Percentiles rank a stretch among this genome's conserved stretches.
Evolutionary conservation across 768 basidiomycete genomes (phyloP).

Genomic region (Chalciporus piperatus): DNA sequence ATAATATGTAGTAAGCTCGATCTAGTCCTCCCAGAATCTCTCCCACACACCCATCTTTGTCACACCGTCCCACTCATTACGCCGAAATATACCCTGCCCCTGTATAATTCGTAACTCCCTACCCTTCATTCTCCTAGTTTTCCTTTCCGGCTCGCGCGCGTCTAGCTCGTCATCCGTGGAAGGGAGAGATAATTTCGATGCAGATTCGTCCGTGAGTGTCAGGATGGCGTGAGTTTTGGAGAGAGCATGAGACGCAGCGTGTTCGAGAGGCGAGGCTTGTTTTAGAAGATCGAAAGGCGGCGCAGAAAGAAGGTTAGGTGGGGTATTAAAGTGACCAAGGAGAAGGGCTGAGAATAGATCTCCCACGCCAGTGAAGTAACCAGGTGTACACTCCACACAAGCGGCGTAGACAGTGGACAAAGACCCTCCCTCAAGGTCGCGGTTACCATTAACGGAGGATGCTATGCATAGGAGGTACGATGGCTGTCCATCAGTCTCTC

Average conservation of each 20-base stretch:
- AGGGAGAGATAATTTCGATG: constrained; percentile 47
- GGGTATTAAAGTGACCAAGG: constrained; percentile 67
- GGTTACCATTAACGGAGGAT: constrained; percentile 47
- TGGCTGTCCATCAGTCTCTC: constrained; percentile 15
- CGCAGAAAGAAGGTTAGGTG: background rate
- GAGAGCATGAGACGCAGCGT: constrained; percentile 65
- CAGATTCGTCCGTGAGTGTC: constrained; percentile 53
- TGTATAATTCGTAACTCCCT: constrained; percentile 85
- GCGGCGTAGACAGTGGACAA: constrained; percentile 60
- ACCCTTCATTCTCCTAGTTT: constrained; percentile 71
- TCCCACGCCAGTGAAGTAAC: constrained; percentile 96
- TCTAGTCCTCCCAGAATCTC: constrained; percentile 31
- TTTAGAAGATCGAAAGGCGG: constrained; percentile 8
- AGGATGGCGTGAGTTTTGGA: constrained; percentile 76
- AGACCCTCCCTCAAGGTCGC: constrained; percentile 9
- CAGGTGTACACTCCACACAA: constrained; percentile 74
- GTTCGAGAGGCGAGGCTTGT: constrained; percentile 12
- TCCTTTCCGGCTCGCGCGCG: constrained; percentile 54
- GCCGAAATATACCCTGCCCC: constrained; percentile 66
- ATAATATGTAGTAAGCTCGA: background rate
- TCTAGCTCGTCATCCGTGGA: constrained; percentile 82
- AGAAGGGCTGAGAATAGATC: constrained; percentile 95
- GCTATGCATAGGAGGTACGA: constrained; percentile 77
- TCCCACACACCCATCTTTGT: constrained; percentile 32
- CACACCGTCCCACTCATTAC: constrained; percentile 33